phyloP scores from a whole-genome alignment of 345 rosid genomes.

The Balakata baccata region DNA sequence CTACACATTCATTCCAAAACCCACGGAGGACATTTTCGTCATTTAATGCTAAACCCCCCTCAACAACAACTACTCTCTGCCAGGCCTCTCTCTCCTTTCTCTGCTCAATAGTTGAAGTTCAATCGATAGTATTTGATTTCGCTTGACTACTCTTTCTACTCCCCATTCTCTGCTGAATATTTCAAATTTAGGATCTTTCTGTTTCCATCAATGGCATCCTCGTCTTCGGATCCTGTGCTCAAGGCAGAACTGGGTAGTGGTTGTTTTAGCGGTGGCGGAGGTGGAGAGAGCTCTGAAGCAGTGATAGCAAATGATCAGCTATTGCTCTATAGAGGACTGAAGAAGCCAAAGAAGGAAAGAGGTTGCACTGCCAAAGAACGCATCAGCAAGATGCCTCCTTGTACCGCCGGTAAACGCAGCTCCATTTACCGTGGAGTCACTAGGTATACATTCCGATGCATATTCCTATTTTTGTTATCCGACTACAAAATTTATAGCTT shows the following conservation, averaged over 20 bases:
- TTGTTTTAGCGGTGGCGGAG: conserved; percentile 27
- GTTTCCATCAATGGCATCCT: conserved; percentile 55
- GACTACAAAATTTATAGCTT: not conserved
- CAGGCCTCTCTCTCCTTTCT: no score
- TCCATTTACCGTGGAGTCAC: conserved; percentile 99
- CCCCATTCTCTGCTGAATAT: not conserved
- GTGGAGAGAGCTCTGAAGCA: conserved; percentile 67
- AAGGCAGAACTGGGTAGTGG: conserved; percentile 48
- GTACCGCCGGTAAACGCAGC: conserved; percentile 97
- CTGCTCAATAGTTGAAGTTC: not conserved
- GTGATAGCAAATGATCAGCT: conserved; percentile 77
- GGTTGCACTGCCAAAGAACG: conserved; percentile 98
- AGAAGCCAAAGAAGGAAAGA: conserved; percentile 95
- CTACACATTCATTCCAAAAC: conserved; percentile 18
- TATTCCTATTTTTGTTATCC: not conserved
- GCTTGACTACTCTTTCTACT: not conserved
- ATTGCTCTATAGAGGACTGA: conserved; percentile 66
- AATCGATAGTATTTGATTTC: not conserved
- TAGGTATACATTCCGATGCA: conserved; percentile 40
- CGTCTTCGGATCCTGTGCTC: conserved; percentile 80
- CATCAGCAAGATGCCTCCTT: conserved; percentile 96
- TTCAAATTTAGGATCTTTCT: conserved; percentile 7
- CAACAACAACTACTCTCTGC: no score
- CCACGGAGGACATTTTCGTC: conserved; percentile 26
- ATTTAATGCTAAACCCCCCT: not conserved